Conservation (phyloP, 371 early-diverging fungal species). For the Quaeritorhiza haematococci region DNA sequence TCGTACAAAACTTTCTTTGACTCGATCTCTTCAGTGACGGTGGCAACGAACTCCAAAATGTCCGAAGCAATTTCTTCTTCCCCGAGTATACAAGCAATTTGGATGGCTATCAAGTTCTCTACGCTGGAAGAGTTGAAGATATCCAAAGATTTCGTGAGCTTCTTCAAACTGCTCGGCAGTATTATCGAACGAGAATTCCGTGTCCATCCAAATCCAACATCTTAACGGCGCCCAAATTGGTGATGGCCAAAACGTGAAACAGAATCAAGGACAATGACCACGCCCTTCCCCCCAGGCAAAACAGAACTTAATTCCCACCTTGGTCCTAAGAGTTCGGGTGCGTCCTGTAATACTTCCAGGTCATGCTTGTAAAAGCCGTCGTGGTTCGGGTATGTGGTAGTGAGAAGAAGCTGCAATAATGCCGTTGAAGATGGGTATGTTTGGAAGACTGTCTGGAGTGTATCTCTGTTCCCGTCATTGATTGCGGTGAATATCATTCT, state of each 20-base stretch:
- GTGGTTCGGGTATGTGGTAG: slow-evolving; percentile 48
- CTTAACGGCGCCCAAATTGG: too few relatives aligned
- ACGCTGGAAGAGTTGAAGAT: too few relatives aligned
- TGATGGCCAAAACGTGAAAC: slow-evolving; percentile 4
- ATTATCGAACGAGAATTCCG: too few relatives aligned
- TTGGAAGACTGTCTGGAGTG: slow-evolving; percentile 16
- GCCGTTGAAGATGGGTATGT: slow-evolving; percentile 15
- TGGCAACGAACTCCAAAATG: slow-evolving; percentile 55
- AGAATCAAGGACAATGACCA: slow-evolving; percentile 10
- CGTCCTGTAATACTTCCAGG: slow-evolving; percentile 50
- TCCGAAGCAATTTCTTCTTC: slow-evolving; percentile 61
- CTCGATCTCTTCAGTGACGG: slow-evolving; percentile 48
- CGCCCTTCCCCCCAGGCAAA: too few relatives aligned
- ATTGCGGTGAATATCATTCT: slow-evolving; percentile 30
- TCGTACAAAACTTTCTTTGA: slow-evolving; percentile 57
- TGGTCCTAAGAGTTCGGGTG: slow-evolving; percentile 52
- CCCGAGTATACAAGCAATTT: slow-evolving; percentile 56
- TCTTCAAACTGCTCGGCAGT: too few relatives aligned
- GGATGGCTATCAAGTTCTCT: slow-evolving; percentile 51
- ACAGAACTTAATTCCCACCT: too few relatives aligned
- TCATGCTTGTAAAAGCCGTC: slow-evolving; percentile 52
- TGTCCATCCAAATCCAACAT: too few relatives aligned
- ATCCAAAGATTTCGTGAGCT: too few relatives aligned
- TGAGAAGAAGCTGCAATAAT: slow-evolving; percentile 49
- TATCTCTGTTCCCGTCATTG: slow-evolving; percentile 28